phyloP scores from a whole-genome alignment of 75 land plant genomes.

The Larix kaempferi region DNA sequence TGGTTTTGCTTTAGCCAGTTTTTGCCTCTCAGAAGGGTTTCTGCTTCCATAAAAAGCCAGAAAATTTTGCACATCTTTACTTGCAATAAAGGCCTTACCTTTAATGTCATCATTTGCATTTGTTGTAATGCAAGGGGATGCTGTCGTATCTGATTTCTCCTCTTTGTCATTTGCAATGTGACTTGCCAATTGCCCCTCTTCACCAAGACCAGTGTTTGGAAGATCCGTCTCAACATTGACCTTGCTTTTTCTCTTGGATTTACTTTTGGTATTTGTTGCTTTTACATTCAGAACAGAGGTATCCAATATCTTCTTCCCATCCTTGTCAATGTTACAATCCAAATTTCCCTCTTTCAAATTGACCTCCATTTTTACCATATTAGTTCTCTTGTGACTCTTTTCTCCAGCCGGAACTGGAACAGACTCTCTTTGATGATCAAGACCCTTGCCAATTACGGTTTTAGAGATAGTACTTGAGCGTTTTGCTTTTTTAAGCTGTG shows the following conservation, averaged over 20 bases:
- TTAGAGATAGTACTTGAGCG: neutral
- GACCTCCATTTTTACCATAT: neutral
- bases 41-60: neutral
- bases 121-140: neutral
- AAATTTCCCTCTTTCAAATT: neutral
- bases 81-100: neutral
- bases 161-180: neutral
- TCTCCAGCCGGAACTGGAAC: too few species aligned
- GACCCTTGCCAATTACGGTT: neutral
- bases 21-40: neutral
- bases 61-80: neutral
- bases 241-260: neutral
- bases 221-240: neutral
- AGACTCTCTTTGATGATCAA: neutral
- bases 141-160: neutral
- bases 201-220: neutral
- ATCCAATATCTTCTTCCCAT: neutral
- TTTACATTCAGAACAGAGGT: neutral
- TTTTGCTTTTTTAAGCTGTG: neutral
- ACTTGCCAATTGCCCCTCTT: neutral
- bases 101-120: neutral
- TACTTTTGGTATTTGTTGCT: neutral
- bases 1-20: neutral
- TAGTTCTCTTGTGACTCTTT: too few species aligned
- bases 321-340: neutral